These are phyloP conservation scores for Dillenia turbinata DNA, from an alignment of 164 flowering plant species.

Conservation along the genomic window DNA sequence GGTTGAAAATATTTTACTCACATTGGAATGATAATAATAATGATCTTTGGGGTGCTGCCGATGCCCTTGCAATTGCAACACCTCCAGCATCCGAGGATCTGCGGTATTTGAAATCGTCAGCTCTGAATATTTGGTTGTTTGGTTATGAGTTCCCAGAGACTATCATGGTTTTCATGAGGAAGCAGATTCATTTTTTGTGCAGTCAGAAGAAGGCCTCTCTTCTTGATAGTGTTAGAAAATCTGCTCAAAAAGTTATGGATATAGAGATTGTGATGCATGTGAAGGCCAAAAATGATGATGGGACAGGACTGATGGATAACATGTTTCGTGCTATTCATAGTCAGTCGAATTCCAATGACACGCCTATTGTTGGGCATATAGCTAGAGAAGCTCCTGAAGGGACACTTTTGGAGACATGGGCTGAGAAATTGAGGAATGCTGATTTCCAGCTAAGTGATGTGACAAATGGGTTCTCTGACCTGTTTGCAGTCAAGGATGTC, in stretches of 20 bases:
- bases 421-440: conserved; percentile 42
- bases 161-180: conserved; percentile 62
- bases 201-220: conserved; percentile 70
- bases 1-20: conserved; percentile 49
- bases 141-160: conserved; percentile 90
- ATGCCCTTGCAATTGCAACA: conserved; percentile 56
- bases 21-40: conserved; percentile 49
- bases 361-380: conserved; percentile 54
- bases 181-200: conserved; percentile 67
- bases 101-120: conserved; percentile 73
- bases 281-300: conserved; percentile 64
- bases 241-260: conserved; percentile 46
- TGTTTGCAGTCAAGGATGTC: conserved; percentile 65
- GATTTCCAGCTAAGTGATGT: conserved; percentile 44
- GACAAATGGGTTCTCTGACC: conserved; percentile 60
- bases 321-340: conserved; percentile 28
- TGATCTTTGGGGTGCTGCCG: conserved; percentile 52
- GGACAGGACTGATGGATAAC: conserved; percentile 40
- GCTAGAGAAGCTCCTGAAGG: conserved; percentile 78
- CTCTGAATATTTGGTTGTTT: conserved; percentile 68
- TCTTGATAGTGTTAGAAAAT: conserved; percentile 44
- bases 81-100: conserved; percentile 75
- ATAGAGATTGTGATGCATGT: conserved; percentile 64
- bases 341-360: conserved; percentile 25
- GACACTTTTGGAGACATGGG: conserved; percentile 65